Evolutionary conservation across 192 early-diverging fungal species (phyloP), one percentile per base, ranked within the genome.

Genomic region (Oehlia diaphana): DNA sequence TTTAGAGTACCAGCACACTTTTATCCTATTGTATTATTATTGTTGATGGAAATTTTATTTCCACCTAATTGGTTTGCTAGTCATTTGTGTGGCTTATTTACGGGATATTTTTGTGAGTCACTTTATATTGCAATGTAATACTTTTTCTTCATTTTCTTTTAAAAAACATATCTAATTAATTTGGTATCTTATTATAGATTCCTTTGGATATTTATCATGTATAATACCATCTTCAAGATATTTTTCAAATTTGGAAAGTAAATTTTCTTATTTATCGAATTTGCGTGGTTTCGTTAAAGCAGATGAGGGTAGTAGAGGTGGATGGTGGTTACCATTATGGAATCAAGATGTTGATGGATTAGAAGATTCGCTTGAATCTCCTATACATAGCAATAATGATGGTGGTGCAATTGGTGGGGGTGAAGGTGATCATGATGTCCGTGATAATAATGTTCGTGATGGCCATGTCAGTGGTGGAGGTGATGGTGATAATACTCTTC

Each of bases 51-150:
- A 67, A 75, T 74, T 12, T 39, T 80, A 10, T 75, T 80, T 28
- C 63, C 16, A 12, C 47, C 13, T n/a, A 9, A 26, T n/a, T 80
- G 72, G 72, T 76, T 80, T 21, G 35, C 58, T 9, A 49, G 73
- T 42, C 74, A 80, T 47, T 12, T 80, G 44, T 80, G 70, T 64
- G 74, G 72, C 1, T 44, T 80, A 50, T 37, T 74, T 35, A 26
- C 63, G n/a, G 79, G 79, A 50, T 80, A 63, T 76, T 53, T 80
- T 76, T 80, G 79, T 80, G 67, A 65, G 79, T 23, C 35, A 19
- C 7, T 7, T 39, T 68, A 16, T 68, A 19, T 69, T 39, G 5
- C 21, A 21, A 35, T 35, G 13, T 14, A 14, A 2, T 12, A 68
- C 14, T 68, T 23, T 39, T 1, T 68, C 31, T 31, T 68, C 5